These are phyloP conservation scores for Aspergillus steynii DNA, from an alignment of 495 filamentous ascomycete genomes.

Conservation along the genomic window DNA sequence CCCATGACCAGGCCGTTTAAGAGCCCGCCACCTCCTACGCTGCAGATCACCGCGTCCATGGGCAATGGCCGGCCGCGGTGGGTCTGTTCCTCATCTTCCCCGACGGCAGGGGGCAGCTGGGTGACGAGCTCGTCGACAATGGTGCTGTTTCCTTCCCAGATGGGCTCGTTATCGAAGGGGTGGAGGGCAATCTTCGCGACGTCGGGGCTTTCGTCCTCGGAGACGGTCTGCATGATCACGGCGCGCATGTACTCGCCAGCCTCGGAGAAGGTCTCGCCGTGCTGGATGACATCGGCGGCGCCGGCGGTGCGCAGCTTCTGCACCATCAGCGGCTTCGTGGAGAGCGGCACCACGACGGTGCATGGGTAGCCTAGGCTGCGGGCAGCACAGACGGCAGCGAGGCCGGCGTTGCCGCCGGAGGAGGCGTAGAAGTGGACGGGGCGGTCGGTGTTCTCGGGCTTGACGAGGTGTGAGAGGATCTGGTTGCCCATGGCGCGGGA, in stretches of 20 bases:
- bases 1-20: slow-evolving; percentile 78
- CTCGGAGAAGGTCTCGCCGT: slow-evolving; percentile 71
- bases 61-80: slow-evolving; percentile 36
- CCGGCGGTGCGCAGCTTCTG: slow-evolving; percentile 68
- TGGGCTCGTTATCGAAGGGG: slow-evolving; percentile 83
- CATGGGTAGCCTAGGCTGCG: slow-evolving; percentile 63
- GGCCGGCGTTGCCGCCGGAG: slow-evolving; percentile 87
- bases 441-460: slow-evolving; percentile 35
- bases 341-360: slow-evolving; percentile 78
- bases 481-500: slow-evolving; percentile 84
- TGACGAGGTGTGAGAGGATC: slow-evolving; percentile 59
- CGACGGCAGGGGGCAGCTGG: slow-evolving; percentile 51
- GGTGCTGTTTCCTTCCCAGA: slow-evolving; percentile 79
- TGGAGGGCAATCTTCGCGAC: slow-evolving; percentile 77
- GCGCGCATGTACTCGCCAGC: slow-evolving; percentile 73
- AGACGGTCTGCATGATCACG: slow-evolving; percentile 52
- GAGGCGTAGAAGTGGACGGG: slow-evolving; percentile 82
- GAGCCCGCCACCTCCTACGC: slow-evolving; percentile 86
- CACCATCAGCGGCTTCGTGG: slow-evolving; percentile 70
- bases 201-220: slow-evolving; percentile 30
- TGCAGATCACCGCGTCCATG: slow-evolving; percentile 74
- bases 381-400: slow-evolving; percentile 84
- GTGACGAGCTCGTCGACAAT: slow-evolving; percentile 71
- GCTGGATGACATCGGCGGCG: slow-evolving; percentile 68
- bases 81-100: slow-evolving; percentile 32